Base-by-base conservation (phyloP, 2,329 filamentous ascomycete genomes). In the Colletotrichum tropicicola region DNA sequence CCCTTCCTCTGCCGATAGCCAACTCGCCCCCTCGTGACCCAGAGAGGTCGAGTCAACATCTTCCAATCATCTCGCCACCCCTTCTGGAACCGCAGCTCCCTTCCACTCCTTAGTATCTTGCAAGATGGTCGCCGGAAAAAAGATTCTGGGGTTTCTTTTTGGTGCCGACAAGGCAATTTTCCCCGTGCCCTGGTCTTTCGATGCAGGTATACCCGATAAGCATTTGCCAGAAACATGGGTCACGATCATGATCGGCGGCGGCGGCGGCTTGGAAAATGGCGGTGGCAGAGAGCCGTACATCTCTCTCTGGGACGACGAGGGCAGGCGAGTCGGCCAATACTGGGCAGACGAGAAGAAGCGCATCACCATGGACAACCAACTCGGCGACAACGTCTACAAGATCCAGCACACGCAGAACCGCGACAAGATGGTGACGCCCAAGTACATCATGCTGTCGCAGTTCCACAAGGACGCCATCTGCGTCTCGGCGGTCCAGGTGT, bases 401-500 rank as follows among this genome's bases (percentile, higher is more conserved):
- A 59, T 71, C 21, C 17, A 44, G 6, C 67, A 71, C 37, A 55
- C 25, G n/a, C 48, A 68, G 41, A 60, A 57, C 25, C n/a, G 45
- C 3, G 48, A 58, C 17, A 44, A 48, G 23, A 64, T 54, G 56
- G 30, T 51, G 53, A 71, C 57, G 25, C 21, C 54, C 8, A 44
- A 44, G 17, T 63, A 63, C 17, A 21, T 70, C 5, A 68, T 67
- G 59, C 28, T 72, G 19, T 62, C 65, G 25, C 67, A 71, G 17
- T 52, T 44, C 43, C 43, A 68, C n/a, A 28, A 59, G 17, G 68
- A 71, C 39, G 66, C 67, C 17, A 58, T 72, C 28, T 72, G 70
- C 47, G 48, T 72, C 45, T 53, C 69, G 6, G 68, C 69, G n/a
- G 39, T 72, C 21, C 64, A 57, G 17, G 59, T 71, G 7, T 57